phyloP scores from a whole-genome alignment of 805 yeast species.

The Hanseniaspora jakobsenii region DNA sequence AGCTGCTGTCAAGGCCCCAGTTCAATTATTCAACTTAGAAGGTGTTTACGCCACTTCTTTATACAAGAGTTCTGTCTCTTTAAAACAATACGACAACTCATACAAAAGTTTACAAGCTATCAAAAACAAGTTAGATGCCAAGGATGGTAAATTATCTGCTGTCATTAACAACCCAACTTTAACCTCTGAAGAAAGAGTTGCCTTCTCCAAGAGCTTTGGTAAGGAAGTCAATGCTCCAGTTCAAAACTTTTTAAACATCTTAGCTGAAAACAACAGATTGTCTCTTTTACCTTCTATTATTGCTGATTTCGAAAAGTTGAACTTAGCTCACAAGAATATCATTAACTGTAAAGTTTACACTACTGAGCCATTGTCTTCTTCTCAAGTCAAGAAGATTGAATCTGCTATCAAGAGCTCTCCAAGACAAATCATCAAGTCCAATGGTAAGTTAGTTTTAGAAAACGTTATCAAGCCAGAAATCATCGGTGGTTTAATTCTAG shows the following conservation, averaged over 20 bases:
- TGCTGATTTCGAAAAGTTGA: conserved; percentile 60
- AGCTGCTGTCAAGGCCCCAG: conserved; percentile 74
- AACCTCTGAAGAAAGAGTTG: conserved; percentile 57
- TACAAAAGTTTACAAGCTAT: conserved; percentile 52
- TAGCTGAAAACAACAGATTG: conserved; percentile 92
- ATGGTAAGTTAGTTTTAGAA: conserved; percentile 71
- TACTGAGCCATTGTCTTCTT: conserved; percentile 71
- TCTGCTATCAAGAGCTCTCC: conserved; percentile 60
- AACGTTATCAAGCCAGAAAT: conserved; percentile 82
- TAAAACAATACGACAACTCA: conserved; percentile 61
- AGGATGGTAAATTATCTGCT: conserved; percentile 51
- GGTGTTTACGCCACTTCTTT: conserved; percentile 96
- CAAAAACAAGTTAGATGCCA: conserved; percentile 36
- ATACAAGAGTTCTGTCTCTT: conserved; percentile 80
- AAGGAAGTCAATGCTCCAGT: conserved; percentile 33
- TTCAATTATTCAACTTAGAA: conserved; percentile 86
- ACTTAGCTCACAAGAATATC: conserved; percentile 81
- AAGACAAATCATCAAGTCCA: conserved; percentile 58
- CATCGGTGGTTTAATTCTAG: conserved; percentile 90
- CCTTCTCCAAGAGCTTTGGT: conserved; percentile 51
- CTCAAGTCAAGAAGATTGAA: conserved; percentile 65
- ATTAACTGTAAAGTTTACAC: conserved; percentile 90
- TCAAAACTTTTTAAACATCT: conserved; percentile 65
- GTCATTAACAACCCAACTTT: conserved; percentile 75
- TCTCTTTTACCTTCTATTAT: conserved; percentile 51